phyloP scores from a whole-genome alignment of 2,329 filamentous ascomycete species.

The Coniosporium tulheliwenetii region DNA sequence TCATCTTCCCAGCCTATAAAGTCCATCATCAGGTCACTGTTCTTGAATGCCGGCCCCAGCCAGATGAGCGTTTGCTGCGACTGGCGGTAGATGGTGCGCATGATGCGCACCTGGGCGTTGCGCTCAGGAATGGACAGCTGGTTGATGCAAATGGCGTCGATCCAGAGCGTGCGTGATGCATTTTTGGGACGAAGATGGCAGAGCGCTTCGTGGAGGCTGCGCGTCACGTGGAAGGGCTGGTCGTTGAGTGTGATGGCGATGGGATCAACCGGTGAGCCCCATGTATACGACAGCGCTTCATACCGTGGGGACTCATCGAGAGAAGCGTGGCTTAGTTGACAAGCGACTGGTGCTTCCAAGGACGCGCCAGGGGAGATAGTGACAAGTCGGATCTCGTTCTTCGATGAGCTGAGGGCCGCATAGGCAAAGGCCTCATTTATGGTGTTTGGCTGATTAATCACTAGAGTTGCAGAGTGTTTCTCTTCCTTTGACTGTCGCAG shows the following conservation, averaged over 20 bases:
- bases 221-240: background rate
- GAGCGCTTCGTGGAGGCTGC: background rate
- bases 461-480: no score
- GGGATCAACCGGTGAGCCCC: background rate
- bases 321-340: background rate
- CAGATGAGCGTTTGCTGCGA: slow-evolving; percentile 1
- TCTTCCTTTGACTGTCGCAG: no score
- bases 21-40: background rate
- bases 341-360: background rate
- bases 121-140: slow-evolving; percentile 2
- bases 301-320: background rate
- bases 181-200: background rate
- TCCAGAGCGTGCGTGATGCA: slow-evolving; percentile 1
- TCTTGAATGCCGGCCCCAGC: slow-evolving; percentile 3
- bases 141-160: slow-evolving; percentile 6
- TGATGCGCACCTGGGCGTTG: slow-evolving; percentile 3
- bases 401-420: no score
- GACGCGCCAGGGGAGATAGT: no score
- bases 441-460: no score
- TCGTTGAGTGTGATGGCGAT: background rate
- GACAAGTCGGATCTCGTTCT: no score
- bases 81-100: slow-evolving; percentile 3
- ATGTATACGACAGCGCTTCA: background rate
- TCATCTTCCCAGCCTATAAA: no score
- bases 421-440: no score